Base-by-base conservation (phyloP, 768 basidiomycete species). In the Cystobasidium onofrii region DNA sequence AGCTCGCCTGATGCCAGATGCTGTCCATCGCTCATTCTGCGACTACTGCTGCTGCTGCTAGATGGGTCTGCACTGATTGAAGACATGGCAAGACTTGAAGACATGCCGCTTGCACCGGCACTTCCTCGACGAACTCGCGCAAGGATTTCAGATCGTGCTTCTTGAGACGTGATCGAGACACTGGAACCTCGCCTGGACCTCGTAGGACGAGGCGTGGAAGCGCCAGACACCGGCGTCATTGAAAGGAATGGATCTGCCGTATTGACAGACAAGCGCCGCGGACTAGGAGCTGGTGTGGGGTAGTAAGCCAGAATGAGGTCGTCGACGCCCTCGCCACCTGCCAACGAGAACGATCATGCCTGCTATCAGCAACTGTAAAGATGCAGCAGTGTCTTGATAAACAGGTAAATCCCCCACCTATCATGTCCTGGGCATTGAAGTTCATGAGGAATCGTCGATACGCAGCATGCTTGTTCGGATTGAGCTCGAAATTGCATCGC, bases 251-350 rank as follows among this genome's bases (percentile, higher is more conserved):
- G 75, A 62, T 75, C 75, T 27, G 74, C 44, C 25, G 54, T n/a
- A 20, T 20, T 50, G 12, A 18, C 67, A 15, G 72, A 73, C 17
- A 74, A 50, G 7, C 69, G 65, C 1, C 69, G 52, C 0, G 77
- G 78, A 0, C 76, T 75, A 0, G 75, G 64, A 0, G 75, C 62
- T 17, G 78, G 78, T 0, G 77, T 77, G 20, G 78, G 78, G 60
- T 79, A 79, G 69, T 79, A 79, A 1, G 78, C 78, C 52, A 79
- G 75, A 9, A 78, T 75, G 36, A 79, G 73, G 39, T 73, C 63
- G 43, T 76, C 12, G 73, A 76, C 10, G 67, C 73, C 44, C 31
- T 75, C 77, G 3, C 78, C 78, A 46, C 74, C 76, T 78, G 74
- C 3, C 2, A 29, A 39, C 2, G 27, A 27, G 33, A 64, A 12